Evolutionary conservation across 441 rosid species (phyloP), one percentile per base, ranked within the genome.

Genomic region (Adansonia gregorii): DNA sequence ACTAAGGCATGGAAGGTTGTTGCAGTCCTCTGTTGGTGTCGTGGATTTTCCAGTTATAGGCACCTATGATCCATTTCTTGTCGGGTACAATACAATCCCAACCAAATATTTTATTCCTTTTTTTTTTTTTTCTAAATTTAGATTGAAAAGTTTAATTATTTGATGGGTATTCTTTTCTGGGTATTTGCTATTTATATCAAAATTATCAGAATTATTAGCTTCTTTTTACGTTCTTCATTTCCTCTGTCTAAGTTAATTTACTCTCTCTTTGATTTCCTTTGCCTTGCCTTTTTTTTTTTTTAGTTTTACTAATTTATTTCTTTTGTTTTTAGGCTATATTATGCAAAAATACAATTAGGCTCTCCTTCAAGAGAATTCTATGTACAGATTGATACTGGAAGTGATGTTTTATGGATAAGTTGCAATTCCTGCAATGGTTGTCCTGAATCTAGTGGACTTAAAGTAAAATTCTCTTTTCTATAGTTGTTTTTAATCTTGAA

Each of bases 371-470:
- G 81, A 80, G 98, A 94, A 55, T 96, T 88, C 82, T 81, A 89
- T 78, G 99, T 96, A 69, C 99, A 96, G 82, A 84, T 96, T 80
- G 99, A 96, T 75, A 93, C 99, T 4, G 98, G 99, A 74, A 96
- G 99, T 86, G 95, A 94, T 89, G 98, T 93, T 82, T 81, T 96
- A 64, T 96, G 98, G 99, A 91, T 96, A 64, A 86, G 94, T 51
- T 97, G 99, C 84, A 67, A 79, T 78, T 83, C 94, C 79, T 97
- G 98, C 79, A 85, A 83, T 78, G 98, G 98, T 67, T 97, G 99
- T 78, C 99, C 99, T 71, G 79, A 54, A 58, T 80, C 87, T 31
- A 93, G 93, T 81, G 99, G 94, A 77, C 97, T 97, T 70, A 86
- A 86, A 72, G 98, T 93, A 90, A 79, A 52, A 45, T 72, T 79